A percentile compares a stretch with the other conserved stretches of the same genome.
Conservation (phyloP, 148 eudicot species). For the Vaccinium darrowii region DNA sequence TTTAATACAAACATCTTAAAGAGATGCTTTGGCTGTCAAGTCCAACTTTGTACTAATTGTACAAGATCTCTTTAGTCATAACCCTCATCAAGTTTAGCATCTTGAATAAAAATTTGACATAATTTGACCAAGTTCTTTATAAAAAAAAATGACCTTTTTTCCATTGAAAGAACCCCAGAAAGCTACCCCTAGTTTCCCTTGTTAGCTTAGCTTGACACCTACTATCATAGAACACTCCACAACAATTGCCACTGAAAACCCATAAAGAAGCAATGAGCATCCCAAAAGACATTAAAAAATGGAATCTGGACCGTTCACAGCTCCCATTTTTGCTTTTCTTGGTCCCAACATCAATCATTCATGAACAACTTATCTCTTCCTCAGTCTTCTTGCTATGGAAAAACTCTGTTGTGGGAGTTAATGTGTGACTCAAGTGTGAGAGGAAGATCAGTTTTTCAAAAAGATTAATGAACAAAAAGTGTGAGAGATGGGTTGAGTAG, state of each 20-base stretch:
- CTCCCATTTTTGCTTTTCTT: slow-evolving; percentile 5
- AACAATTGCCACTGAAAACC: not conserved
- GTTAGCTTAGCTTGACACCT: slow-evolving; percentile 19
- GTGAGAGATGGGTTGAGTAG: not conserved
- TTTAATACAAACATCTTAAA: not conserved
- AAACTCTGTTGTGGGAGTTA: not conserved
- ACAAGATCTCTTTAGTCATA: not conserved
- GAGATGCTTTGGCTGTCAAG: slow-evolving; percentile 19
- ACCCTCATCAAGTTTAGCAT: slow-evolving; percentile 23
- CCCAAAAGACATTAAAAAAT: not conserved
- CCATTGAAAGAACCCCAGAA: not conserved
- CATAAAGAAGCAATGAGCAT: slow-evolving; percentile 16
- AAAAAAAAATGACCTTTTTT: slow-evolving; percentile 8
- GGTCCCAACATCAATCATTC: slow-evolving; percentile 9
- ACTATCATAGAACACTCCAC: not conserved
- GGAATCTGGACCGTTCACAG: slow-evolving; percentile 14
- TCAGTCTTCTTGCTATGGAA: not conserved
- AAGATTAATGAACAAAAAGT: too few relatives aligned
- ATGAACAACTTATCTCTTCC: not conserved
- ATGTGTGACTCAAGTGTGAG: not conserved
- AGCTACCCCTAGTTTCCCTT: not conserved
- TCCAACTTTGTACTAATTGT: not conserved
- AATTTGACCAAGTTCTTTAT: slow-evolving; percentile 19
- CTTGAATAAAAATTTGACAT: slow-evolving; percentile 11
- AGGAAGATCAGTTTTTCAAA: not conserved